Evolutionary conservation across 305 asterid species (phyloP).

Genomic region (Striga hermonthica): DNA sequence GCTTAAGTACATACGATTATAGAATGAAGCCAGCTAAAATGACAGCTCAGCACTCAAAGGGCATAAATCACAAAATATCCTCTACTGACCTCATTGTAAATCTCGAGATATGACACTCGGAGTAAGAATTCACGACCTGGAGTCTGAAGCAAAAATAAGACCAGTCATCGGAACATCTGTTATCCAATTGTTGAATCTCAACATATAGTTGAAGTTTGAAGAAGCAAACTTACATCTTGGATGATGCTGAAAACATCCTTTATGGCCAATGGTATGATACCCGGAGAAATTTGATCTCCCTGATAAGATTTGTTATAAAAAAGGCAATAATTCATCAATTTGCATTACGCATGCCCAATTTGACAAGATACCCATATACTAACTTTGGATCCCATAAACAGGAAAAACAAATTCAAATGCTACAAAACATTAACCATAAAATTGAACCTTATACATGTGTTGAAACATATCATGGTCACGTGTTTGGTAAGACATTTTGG

Average conservation of each 20-base stretch:
- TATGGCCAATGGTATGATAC: constrained; percentile 94
- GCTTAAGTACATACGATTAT: constrained; percentile 18
- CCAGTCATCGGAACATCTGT: constrained; percentile 32
- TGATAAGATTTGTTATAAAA: constrained; percentile 33
- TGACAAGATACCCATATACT: constrained; percentile 24
- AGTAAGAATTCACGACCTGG: constrained; percentile 98
- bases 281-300: constrained; percentile 97
- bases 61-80: constrained; percentile 17
- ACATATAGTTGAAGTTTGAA: constrained; percentile 13
- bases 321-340: constrained; percentile 28
- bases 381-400: constrained; percentile 10
- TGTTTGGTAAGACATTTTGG: constrained; percentile 4
- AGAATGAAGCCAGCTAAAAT: constrained; percentile 1
- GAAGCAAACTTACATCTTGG: constrained; percentile 78
- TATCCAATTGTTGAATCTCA: constrained; percentile 13
- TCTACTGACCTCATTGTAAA: constrained; percentile 90
- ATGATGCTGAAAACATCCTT: constrained; percentile 98
- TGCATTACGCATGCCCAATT: constrained; percentile 20
- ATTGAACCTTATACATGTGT: constrained; percentile 6
- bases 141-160: constrained; percentile 60
- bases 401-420: constrained; percentile 27
- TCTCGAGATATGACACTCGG: constrained; percentile 96
- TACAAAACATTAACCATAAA: constrained; percentile 17
- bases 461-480: constrained; percentile 27
- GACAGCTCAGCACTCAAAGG: constrained; percentile 11